Evolutionary conservation across 176 grass and related monocot species (phyloP), one percentile per base, ranked within the genome.

Genomic region (Oryza brachyantha): DNA sequence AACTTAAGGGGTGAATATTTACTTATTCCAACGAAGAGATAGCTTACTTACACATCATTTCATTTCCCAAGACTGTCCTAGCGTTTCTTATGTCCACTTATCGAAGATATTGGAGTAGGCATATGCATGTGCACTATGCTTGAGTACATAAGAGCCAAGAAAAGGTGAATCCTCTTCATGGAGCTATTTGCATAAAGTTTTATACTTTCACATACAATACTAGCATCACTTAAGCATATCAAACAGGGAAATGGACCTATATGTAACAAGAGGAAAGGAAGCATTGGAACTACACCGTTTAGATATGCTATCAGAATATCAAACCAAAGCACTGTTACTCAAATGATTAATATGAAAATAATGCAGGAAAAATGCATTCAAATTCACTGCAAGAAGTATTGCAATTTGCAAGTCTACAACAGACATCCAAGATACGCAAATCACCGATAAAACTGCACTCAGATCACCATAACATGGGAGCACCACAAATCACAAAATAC

Each of bases 251-350:
- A 8, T 41, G 34, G 16, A 8, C 29, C 29, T 58, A 66, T 67
- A 54, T 13, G 13, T 21, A 64, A 79, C 17, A 60, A 0, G 16
- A 52, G 36, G 29, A 34, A 81, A 43, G 43, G 5, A 77, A 82
- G 28, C 9, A 77, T 27, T 25, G 31, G 14, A 48, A 73, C 43
- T 64, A 36, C 2, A 6, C 13, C 31, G 16, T 40, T 66, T 16
- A 79, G 38, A 68, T 41, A 74, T 57, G 36, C 36, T 77, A 19
- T 70, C 26, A 21, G 21, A 83, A 72, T 41, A 38, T 25, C 32
- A 70, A 64, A 68, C 11, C 4, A 73, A 67, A 81, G 70, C 5
- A 50, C 24, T 21, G 11, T 35, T 8, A 37, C 21, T n/a, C 29
- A 1, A 61, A 35, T 60, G 28, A 61, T 34, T 80, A 60, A 10